phyloP scores from a whole-genome alignment of 2,329 filamentous ascomycete species.

The Trematosphaeria pertusa region DNA sequence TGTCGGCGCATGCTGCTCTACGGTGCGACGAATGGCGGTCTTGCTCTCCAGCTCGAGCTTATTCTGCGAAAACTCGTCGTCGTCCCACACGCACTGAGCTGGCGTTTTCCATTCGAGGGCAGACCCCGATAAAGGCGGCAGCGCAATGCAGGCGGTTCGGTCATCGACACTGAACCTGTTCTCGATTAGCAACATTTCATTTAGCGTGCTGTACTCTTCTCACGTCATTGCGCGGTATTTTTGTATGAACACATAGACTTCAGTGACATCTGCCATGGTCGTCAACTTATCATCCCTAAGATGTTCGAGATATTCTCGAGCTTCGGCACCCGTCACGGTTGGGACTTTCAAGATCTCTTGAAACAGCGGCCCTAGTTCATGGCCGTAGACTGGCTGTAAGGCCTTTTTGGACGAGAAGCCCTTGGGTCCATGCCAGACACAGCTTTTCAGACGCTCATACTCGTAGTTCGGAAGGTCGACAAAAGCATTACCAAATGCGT shows the following conservation, averaged over 20 bases:
- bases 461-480: constrained; percentile 1
- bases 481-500: background rate
- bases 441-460: background rate
- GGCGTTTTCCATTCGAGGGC: constrained; percentile 11
- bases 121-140: constrained; percentile 2
- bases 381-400: constrained; percentile 4
- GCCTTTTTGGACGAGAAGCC: constrained; percentile 6
- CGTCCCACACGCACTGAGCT: constrained; percentile 12
- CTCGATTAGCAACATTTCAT: too few species aligned
- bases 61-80: constrained; percentile 12
- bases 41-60: constrained; percentile 12
- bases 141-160: constrained; percentile 10
- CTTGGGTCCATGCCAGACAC: constrained; percentile 7
- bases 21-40: constrained; percentile 8
- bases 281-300: constrained; percentile 1
- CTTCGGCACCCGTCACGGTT: constrained; percentile 1
- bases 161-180: too few species aligned
- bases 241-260: constrained; percentile 7
- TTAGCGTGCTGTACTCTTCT: too few species aligned
- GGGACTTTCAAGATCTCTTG: constrained; percentile 6
- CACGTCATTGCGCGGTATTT: too few species aligned
- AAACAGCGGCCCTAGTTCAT: constrained; percentile 5
- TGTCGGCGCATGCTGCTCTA: constrained; percentile 7
- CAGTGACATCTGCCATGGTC: constrained; percentile 4
- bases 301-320: constrained; percentile 4